Evolutionary conservation across 768 basidiomycete species (phyloP).

Genomic region (Pleurotus tuoliensis): DNA sequence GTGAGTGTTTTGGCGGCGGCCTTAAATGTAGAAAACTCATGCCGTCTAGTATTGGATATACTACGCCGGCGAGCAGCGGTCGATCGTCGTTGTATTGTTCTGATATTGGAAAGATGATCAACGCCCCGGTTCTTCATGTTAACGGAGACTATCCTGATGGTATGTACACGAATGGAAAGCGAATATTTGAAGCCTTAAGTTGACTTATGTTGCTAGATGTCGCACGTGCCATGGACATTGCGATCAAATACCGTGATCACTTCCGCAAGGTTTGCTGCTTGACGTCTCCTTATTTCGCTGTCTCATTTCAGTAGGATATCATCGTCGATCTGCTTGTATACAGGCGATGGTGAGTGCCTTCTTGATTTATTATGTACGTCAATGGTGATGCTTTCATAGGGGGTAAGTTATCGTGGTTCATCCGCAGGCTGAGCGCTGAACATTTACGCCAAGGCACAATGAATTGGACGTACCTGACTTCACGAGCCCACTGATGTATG

Average conservation of each 20-base stretch:
- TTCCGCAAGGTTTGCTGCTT: slow-evolving; percentile 64
- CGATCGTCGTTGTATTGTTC: slow-evolving; percentile 87
- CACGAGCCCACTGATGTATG: slow-evolving; percentile 90
- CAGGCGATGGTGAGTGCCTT: slow-evolving; percentile 59
- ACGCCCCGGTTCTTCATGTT: slow-evolving; percentile 84
- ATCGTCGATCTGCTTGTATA: slow-evolving; percentile 89
- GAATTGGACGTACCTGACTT: slow-evolving; percentile 85
- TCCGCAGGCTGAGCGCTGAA: too few species aligned
- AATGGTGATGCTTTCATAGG: slow-evolving; percentile 20
- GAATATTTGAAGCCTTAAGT: neutral
- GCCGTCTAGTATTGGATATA: slow-evolving; percentile 75
- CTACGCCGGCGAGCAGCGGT: slow-evolving; percentile 80
- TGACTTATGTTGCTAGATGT: slow-evolving; percentile 50
- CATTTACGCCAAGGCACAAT: slow-evolving; percentile 57
- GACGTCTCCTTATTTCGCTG: neutral
- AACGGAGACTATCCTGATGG: slow-evolving; percentile 92
- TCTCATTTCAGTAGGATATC: slow-evolving; percentile 49
- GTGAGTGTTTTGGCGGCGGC: slow-evolving; percentile 25
- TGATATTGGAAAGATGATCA: slow-evolving; percentile 87
- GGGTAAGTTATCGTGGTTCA: slow-evolving; percentile 29
- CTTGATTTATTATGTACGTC: neutral
- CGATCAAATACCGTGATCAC: slow-evolving; percentile 80
- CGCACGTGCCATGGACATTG: slow-evolving; percentile 79
- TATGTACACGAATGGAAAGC: slow-evolving; percentile 10
- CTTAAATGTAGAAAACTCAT: too few species aligned